Evolutionary conservation across 495 filamentous ascomycete genomes (phyloP).

Genomic region (Glarea lozoyensis): DNA sequence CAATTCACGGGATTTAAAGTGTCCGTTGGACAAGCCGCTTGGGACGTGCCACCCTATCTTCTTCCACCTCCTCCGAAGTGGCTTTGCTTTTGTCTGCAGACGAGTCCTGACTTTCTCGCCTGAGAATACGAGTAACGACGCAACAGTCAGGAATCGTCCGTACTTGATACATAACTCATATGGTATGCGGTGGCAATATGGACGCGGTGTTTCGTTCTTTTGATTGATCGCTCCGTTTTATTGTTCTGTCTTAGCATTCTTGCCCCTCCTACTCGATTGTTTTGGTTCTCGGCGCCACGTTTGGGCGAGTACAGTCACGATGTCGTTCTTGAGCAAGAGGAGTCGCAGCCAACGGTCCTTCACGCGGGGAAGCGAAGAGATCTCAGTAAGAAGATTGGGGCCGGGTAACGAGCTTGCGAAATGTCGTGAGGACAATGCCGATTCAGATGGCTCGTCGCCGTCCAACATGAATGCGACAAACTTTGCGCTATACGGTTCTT

Average conservation of each 20-base stretch:
- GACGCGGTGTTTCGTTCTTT: background rate
- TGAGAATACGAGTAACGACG: too few species aligned
- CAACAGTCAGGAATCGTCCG: background rate
- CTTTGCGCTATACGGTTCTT: constrained; percentile 17
- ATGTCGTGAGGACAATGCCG: background rate
- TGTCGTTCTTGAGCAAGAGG: constrained; percentile 14
- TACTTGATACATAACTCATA: background rate
- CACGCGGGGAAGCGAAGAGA: constrained; percentile 9
- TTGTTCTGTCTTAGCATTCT: background rate
- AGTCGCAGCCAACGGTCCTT: constrained; percentile 13
- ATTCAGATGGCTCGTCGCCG: constrained; percentile 2
- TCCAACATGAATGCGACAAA: constrained; percentile 5
- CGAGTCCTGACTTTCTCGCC: constrained; percentile 2
- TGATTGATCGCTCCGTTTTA: background rate
- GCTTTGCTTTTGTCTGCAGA: background rate
- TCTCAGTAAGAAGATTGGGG: constrained; percentile 6
- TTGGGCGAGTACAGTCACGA: background rate
- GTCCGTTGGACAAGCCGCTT: too few species aligned
- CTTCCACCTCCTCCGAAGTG: background rate
- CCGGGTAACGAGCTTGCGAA: background rate
- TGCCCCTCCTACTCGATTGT: background rate
- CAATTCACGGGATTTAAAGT: too few species aligned
- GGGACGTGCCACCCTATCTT: too few species aligned
- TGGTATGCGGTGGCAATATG: background rate
- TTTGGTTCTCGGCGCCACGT: background rate